phyloP scores from a whole-genome alignment of 768 basidiomycete genomes.

The Russula lepida region DNA sequence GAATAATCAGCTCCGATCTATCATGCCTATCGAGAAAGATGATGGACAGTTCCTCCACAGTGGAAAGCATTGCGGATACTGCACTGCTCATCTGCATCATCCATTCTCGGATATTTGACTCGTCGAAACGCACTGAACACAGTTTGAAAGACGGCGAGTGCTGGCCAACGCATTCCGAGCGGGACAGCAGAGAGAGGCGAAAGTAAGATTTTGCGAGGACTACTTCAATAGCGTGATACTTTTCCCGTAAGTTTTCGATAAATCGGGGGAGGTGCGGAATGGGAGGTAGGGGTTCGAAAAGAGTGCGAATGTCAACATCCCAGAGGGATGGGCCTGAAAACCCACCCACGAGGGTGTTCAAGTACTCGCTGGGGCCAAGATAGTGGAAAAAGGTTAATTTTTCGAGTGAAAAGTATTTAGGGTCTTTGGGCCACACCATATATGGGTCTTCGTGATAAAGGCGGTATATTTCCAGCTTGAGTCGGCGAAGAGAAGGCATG shows the following conservation, averaged over 20 bases:
- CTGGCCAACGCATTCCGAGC: too few relatives aligned
- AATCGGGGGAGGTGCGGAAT: neutral
- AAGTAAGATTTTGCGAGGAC: accelerated
- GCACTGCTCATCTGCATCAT: too few relatives aligned
- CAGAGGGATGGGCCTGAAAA: neutral
- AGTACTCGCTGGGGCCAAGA: neutral
- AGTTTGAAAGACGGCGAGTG: too few relatives aligned
- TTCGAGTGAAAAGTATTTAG: neutral
- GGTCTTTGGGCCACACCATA: neutral
- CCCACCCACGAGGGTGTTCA: neutral
- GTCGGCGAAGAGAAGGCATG: neutral
- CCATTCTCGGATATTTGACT: too few relatives aligned
- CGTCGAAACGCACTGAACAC: too few relatives aligned
- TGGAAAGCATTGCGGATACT: too few relatives aligned
- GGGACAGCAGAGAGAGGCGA: neutral
- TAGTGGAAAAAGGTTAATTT: neutral
- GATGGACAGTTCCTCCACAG: too few relatives aligned
- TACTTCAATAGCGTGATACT: neutral
- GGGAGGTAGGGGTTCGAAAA: too few relatives aligned
- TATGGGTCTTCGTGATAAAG: too few relatives aligned
- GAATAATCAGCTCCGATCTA: too few relatives aligned
- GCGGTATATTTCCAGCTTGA: neutral
- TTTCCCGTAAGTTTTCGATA: neutral
- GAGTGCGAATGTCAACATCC: neutral
- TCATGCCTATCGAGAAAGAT: too few relatives aligned